These are phyloP conservation scores for Botryotinia globosa DNA, from an alignment of 2,329 filamentous ascomycete species.

Conservation along the genomic window DNA sequence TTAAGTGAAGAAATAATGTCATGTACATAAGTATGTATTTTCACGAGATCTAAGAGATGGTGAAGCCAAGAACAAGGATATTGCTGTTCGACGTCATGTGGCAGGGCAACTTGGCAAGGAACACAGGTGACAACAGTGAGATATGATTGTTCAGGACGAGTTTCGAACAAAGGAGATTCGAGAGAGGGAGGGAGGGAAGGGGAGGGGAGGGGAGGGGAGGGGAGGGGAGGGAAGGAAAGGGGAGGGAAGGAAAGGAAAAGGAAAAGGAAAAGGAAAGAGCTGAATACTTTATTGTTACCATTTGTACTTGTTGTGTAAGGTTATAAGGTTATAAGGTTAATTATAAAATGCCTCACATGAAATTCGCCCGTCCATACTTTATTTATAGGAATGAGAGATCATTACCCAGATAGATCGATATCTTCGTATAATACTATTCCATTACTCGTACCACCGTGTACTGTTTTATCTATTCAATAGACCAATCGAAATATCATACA, in stretches of 20 bases:
- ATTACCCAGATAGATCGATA: background rate
- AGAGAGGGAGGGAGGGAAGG: background rate
- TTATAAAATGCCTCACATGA: background rate
- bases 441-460: too few relatives aligned
- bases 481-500: background rate
- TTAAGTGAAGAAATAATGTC: background rate
- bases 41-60: background rate
- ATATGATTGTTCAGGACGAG: background rate
- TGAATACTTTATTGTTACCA: background rate
- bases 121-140: background rate
- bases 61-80: slow-evolving; percentile 14
- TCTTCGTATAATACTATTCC: background rate
- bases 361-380: background rate
- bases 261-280: background rate
- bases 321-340: background rate
- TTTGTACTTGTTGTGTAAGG: background rate
- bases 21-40: background rate
- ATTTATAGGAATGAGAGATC: background rate
- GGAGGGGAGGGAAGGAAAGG: background rate
- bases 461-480: background rate
- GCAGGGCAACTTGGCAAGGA: background rate
- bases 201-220: too few relatives aligned
- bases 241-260: too few relatives aligned
- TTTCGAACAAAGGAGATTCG: background rate
- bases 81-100: slow-evolving; percentile 13